Base-by-base conservation (phyloP, 2,329 filamentous ascomycete genomes). In the Bretziella fagacearum region DNA sequence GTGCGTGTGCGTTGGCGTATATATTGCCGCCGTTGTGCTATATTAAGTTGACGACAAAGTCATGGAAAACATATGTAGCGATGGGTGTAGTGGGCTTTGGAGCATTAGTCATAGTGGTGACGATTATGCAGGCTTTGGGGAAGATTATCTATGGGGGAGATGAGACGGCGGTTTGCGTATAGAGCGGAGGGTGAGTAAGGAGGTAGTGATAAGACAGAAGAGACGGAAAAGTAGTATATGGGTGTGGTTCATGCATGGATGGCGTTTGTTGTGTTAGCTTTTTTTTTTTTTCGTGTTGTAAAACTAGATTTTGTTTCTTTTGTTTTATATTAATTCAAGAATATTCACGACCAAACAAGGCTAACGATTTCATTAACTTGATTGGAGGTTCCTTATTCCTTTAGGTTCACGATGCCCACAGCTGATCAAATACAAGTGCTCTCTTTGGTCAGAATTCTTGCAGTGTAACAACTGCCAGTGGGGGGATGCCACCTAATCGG, bases 1-100 rank as follows among this genome's bases (percentile, higher is more conserved):
- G 84, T 59, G 91, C 91, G 2, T 91, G 87, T 55, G 86, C 85
- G 5, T 71, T 98, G 61, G 91, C 91, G 0, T 98, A 96, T 60
- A 94, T 98, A 42, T 66, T 98, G 51, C 91, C 91, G 52, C 91
- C 91, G 22, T 66, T 96, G 48, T 98, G 91, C 63, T 98, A 91
- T 62, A 82, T 98, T 58, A 94, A 93, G 65, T 68, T 98, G 51
- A 89, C 84, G 54, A 86, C 78, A 49, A 67, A 78, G 54, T 79
- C 74, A 57, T 82, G 79, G 70, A 79, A 73, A 60, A 85, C 81
- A 15, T 79, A 78, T 52, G 72, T 84, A 51, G 79, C 84, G 10
- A 75, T 76, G 22, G 77, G 71, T 40, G 69, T 76, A n/a, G 83
- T 89, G 50, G 75, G 63, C 10, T 95, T 95, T 68, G 89, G 87